A percentile compares a stretch with the other conserved stretches of the same genome.
These are phyloP conservation scores for Puccinia sorghi DNA, from an alignment of 1,284 basidiomycete genomes.

Conservation along the genomic window DNA sequence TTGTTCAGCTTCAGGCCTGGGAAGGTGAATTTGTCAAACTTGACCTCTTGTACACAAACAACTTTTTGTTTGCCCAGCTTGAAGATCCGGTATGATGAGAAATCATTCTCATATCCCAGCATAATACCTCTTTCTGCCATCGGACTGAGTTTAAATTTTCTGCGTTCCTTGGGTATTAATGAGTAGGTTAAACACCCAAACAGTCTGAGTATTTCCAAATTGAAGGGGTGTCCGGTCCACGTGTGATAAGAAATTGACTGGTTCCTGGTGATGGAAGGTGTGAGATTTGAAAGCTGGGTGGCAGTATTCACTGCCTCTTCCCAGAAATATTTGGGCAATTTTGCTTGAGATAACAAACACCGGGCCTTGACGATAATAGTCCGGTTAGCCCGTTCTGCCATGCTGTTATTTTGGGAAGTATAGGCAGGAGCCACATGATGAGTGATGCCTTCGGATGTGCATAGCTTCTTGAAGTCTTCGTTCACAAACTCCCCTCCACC, in stretches of 20 bases:
- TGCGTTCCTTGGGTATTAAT: background rate
- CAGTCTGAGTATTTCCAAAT: background rate
- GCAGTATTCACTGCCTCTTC: constrained; percentile 4
- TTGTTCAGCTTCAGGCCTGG: background rate
- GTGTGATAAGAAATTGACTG: background rate
- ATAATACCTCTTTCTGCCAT: background rate
- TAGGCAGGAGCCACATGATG: background rate
- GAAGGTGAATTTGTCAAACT: background rate
- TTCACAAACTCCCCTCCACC: too few relatives aligned
- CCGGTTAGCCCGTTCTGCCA: too few relatives aligned
- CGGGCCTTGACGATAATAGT: background rate
- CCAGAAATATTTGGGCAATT: background rate
- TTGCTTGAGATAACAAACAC: background rate
- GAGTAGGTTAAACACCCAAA: background rate
- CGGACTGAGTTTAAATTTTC: background rate
- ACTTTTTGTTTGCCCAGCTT: background rate
- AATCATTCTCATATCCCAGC: constrained; percentile 12
- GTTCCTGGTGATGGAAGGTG: background rate
- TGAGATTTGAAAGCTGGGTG: background rate
- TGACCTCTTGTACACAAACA: background rate
- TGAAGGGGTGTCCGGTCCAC: background rate
- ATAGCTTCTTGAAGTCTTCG: background rate
- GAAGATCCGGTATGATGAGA: background rate
- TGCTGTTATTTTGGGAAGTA: background rate
- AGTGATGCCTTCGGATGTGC: background rate